A percentile compares a stretch with the other conserved stretches of the same genome.
Conservation (phyloP, 805 yeast genomes). For the Cyberlindnera saturnus region DNA sequence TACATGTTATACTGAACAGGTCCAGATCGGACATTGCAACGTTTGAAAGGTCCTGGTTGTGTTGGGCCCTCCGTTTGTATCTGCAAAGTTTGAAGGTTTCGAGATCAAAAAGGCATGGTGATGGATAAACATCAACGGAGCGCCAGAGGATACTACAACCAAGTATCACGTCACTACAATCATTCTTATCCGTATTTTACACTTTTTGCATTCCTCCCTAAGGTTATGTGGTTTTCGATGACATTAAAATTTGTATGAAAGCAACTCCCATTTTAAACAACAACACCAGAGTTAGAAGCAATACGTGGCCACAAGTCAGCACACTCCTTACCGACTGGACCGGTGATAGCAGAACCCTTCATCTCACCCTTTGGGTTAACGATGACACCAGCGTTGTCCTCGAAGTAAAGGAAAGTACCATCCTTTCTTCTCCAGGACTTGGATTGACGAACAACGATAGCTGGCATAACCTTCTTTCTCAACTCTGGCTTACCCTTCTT, state of each 20-base stretch:
- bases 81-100: not conserved
- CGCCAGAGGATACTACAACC: not conserved
- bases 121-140: too few species aligned
- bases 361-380: constrained; percentile 99
- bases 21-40: constrained; percentile 7
- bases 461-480: constrained; percentile 99
- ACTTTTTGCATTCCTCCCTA: constrained; percentile 16
- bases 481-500: constrained; percentile 99
- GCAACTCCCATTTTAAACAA: constrained; percentile 54
- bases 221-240: constrained; percentile 21
- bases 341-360: constrained; percentile 99
- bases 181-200: constrained; percentile 17
- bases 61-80: not conserved
- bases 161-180: not conserved
- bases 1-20: constrained; percentile 7
- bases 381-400: constrained; percentile 99
- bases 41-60: not conserved
- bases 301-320: constrained; percentile 99
- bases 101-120: too few species aligned
- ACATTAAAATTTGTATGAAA: constrained; percentile 23
- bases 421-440: constrained; percentile 99
- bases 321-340: constrained; percentile 99
- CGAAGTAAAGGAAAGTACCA: constrained; percentile 98
- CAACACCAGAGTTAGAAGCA: constrained; percentile 99
- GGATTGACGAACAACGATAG: constrained; percentile 97